A percentile compares a stretch with the other conserved stretches of the same genome.
Conservation (phyloP, 2,329 filamentous ascomycete genomes). For the Sarocladium strictum region DNA sequence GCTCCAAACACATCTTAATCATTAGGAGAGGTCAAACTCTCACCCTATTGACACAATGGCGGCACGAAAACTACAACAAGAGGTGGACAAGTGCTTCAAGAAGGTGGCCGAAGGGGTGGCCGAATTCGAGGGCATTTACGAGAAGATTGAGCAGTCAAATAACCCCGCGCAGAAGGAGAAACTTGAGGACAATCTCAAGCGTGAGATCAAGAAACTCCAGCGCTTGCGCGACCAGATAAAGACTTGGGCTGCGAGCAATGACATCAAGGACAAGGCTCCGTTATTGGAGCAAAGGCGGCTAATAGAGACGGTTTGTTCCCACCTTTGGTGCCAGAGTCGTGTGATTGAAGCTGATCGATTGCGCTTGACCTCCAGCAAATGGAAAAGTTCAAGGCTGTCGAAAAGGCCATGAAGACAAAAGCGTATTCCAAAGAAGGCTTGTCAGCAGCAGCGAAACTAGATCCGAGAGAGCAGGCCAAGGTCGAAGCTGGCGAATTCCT, state of each 20-base stretch:
- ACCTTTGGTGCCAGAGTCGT: not conserved
- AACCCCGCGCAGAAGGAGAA: constrained; percentile 98
- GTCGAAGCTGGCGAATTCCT: constrained; percentile 83
- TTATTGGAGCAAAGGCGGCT: constrained; percentile 88
- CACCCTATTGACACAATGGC: constrained; percentile 61
- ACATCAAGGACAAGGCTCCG: constrained; percentile 99
- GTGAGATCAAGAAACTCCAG: constrained; percentile 99
- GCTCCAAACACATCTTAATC: not conserved
- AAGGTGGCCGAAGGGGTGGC: constrained; percentile 90
- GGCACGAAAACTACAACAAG: constrained; percentile 91
- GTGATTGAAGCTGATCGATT: not conserved
- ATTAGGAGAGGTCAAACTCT: not conserved
- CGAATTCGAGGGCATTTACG: constrained; percentile 91
- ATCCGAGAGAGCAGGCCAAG: constrained; percentile 97
- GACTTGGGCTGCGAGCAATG: constrained; percentile 96
- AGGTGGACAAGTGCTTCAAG: constrained; percentile 99
- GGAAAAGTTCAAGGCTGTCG: constrained; percentile 99
- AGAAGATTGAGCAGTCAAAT: constrained; percentile 90
- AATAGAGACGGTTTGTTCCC: constrained; percentile 81
- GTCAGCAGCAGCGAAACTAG: constrained; percentile 83
- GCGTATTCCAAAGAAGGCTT: constrained; percentile 98
- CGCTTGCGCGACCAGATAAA: constrained; percentile 97
- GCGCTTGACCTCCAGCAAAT: constrained; percentile 63
- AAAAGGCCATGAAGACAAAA: constrained; percentile 99
- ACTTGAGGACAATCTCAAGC: constrained; percentile 94